These are phyloP conservation scores for Lophiostoma macrostomum DNA, from an alignment of 495 filamentous ascomycete species.

Conservation along the genomic window DNA sequence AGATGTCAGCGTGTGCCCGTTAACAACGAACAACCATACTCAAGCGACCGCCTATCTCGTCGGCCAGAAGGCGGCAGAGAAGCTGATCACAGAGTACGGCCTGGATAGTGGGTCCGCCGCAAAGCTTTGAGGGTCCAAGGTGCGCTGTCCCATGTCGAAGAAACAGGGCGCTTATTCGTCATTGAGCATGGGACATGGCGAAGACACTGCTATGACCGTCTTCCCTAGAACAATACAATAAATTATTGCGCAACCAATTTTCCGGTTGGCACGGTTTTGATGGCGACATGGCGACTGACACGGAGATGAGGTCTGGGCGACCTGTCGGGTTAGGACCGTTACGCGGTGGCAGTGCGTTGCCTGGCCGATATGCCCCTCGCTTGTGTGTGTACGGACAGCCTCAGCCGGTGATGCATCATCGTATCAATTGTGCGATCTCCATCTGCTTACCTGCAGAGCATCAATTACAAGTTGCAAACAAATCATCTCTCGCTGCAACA, in stretches of 20 bases:
- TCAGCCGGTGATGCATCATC: not conserved
- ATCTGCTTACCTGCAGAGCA: too few relatives aligned
- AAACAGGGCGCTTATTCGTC: too few relatives aligned
- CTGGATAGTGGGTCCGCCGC: conserved; percentile 10
- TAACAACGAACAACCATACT: conserved; percentile 38
- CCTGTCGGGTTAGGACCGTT: not conserved
- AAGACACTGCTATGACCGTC: too few relatives aligned
- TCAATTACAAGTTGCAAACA: not conserved
- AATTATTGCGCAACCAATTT: too few relatives aligned
- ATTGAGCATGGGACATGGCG: too few relatives aligned
- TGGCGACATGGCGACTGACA: not conserved
- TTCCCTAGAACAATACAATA: too few relatives aligned
- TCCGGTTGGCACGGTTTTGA: too few relatives aligned
- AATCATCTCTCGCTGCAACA: not conserved
- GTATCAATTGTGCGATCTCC: not conserved
- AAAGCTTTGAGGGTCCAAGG: conserved; percentile 6
- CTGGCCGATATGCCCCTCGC: not conserved
- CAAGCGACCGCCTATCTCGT: conserved; percentile 42
- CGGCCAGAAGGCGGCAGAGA: conserved; percentile 46
- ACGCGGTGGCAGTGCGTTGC: not conserved
- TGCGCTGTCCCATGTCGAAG: too few relatives aligned
- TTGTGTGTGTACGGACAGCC: not conserved
- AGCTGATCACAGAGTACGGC: conserved; percentile 45
- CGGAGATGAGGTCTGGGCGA: not conserved
- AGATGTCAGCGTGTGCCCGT: conserved; percentile 27